Evolutionary conservation across 495 filamentous ascomycete species (phyloP).

Genomic region (Penicillium pancosmium): DNA sequence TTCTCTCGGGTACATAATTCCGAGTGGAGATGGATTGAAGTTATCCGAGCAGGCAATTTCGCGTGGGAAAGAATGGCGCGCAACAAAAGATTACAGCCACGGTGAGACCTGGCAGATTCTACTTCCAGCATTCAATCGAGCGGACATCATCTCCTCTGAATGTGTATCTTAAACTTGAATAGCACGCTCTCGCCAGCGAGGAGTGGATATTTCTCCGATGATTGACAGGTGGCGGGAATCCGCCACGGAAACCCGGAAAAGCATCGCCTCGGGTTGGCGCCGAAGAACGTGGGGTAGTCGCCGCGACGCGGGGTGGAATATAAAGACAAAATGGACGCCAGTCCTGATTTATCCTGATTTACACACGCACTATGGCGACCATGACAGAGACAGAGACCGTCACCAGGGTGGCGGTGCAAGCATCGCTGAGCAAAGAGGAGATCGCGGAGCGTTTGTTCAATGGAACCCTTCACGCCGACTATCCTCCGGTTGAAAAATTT

Average conservation of each 20-base stretch:
- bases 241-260: constrained; percentile 1
- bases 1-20: neutral
- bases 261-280: neutral
- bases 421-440: constrained; percentile 17
- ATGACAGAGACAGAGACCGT: constrained; percentile 20
- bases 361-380: constrained; percentile 19
- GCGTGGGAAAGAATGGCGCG: neutral
- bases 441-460: constrained; percentile 29
- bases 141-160: neutral
- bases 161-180: neutral
- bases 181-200: neutral
- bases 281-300: neutral
- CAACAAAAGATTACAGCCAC: neutral
- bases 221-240: neutral
- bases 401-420: constrained; percentile 10
- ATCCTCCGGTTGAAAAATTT: constrained; percentile 27
- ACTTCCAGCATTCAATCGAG: too few relatives aligned
- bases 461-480: constrained; percentile 29
- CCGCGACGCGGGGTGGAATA: neutral
- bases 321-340: constrained; percentile 3
- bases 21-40: neutral
- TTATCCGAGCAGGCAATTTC: neutral
- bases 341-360: neutral
- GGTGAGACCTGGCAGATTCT: too few relatives aligned
- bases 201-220: neutral